Percentiles rank a stretch among this genome's conserved stretches.
Conservation (phyloP, 768 basidiomycete species). For the Podaxis sp. region DNA sequence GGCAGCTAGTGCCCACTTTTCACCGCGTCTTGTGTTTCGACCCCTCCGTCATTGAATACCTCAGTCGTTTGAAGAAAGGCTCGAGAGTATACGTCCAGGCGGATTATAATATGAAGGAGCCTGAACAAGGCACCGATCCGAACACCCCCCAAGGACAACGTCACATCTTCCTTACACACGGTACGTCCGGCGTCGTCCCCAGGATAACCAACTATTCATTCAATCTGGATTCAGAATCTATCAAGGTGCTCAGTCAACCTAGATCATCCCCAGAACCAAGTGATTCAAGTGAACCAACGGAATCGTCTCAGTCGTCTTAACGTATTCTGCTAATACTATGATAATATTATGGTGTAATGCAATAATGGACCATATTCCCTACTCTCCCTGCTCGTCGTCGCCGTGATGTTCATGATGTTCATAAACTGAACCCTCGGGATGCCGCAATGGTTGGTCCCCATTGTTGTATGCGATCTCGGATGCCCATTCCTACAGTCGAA, state of each 20-base stretch:
- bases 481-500: slow-evolving; percentile 6
- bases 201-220: not conserved
- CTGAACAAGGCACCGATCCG: slow-evolving; percentile 65
- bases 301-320: not conserved
- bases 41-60: slow-evolving; percentile 58
- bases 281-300: not conserved
- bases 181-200: slow-evolving; percentile 36
- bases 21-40: slow-evolving; percentile 77
- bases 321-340: not conserved
- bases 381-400: slow-evolving; percentile 1
- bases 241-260: slow-evolving; percentile 47
- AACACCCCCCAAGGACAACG: slow-evolving; percentile 70
- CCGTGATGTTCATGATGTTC: slow-evolving; percentile 3
- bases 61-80: slow-evolving; percentile 68
- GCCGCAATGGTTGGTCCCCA: slow-evolving; percentile 1
- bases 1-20: slow-evolving; percentile 62
- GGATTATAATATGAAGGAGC: slow-evolving; percentile 71
- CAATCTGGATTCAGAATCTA: slow-evolving; percentile 39
- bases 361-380: not conserved
- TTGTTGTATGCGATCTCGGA: slow-evolving; percentile 1
- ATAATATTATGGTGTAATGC: not conserved
- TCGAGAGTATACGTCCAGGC: slow-evolving; percentile 81
- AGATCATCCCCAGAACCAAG: slow-evolving; percentile 11
- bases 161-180: slow-evolving; percentile 81
- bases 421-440: not conserved